Evolutionary conservation across 2,329 filamentous ascomycete genomes (phyloP).

Genomic region (Phyllosticta citribraziliensis): DNA sequence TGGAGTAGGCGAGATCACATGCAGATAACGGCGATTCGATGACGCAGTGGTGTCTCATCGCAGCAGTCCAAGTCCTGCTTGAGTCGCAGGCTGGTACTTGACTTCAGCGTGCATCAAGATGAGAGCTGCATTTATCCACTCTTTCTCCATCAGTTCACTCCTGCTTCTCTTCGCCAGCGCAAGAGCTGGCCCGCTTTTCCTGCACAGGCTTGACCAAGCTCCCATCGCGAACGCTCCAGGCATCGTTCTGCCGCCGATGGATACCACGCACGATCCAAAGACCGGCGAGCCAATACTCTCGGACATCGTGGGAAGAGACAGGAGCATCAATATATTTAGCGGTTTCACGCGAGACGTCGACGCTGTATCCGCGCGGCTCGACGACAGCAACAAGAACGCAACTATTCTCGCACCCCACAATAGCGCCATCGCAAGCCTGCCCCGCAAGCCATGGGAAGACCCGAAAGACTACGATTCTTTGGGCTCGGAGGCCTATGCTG

Average conservation of each 20-base stretch:
- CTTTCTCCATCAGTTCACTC: neutral
- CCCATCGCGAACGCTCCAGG: constrained; percentile 18
- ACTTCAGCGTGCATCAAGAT: neutral
- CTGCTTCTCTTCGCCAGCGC: constrained; percentile 21
- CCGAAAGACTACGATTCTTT: constrained; percentile 59
- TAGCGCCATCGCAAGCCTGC: constrained; percentile 64
- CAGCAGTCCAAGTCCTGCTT: neutral
- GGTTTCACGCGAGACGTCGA: constrained; percentile 68
- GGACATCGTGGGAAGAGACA: constrained; percentile 73
- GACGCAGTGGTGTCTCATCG: neutral
- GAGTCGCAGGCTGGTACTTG: neutral
- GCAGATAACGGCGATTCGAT: neutral
- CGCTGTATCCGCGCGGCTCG: constrained; percentile 57
- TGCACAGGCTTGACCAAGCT: constrained; percentile 19
- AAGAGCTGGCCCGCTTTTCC: constrained; percentile 20
- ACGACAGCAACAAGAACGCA: constrained; percentile 57
- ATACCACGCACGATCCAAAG: constrained; percentile 8
- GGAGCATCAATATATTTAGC: constrained; percentile 75
- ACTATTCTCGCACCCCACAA: constrained; percentile 86
- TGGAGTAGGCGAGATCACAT: neutral
- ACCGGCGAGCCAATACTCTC: constrained; percentile 48
- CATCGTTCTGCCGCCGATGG: constrained; percentile 20
- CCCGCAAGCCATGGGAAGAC: constrained; percentile 79
- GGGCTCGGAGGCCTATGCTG: constrained; percentile 65
- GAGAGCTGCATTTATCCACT: neutral